Evolutionary conservation across 352 stramenopile genomes (phyloP), one percentile per base, ranked within the genome.

Genomic region (Phytopythium montanum): DNA sequence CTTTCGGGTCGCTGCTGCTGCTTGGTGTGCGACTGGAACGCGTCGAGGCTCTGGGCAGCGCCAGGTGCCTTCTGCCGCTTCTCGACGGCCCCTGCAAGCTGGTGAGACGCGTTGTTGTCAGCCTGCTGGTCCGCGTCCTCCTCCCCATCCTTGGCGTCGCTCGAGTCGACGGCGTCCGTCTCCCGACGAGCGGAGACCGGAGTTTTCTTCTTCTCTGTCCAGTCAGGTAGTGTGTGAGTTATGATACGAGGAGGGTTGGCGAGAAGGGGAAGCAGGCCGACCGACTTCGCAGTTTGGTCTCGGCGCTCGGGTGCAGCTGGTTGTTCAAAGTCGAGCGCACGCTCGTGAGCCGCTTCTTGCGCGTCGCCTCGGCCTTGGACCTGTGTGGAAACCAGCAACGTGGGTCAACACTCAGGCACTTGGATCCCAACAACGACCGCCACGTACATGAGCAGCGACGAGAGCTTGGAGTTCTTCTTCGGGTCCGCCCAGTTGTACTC

Each of bases 401-500:
- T 34, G 33, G 33, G 34, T 52, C 23, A 19, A 19, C 10, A 19
- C 25, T 6, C 9, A 18, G 25, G 46, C 31, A 50, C 9, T n/a
- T n/a, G n/a, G n/a, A 5, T 34, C 6, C 33, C 33, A 38, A 7
- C 33, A 38, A 7, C 25, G 23, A 51, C 10, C 12, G 42, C 5
- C 23, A 76, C 76, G 33, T 36, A 94, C 85, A 94, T 92, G 73
- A 94, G 88, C 44, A 85, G 76, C 1, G 73, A 75, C 36, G 73
- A 76, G 5, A 92, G 60, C 50, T 76, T 68, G 53, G 79, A 88
- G 69, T 92, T 94, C 62, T 92, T 90, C 69, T 81, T 85, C 31
- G 82, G 85, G 44, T 92, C 82, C 21, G 73, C 73, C 85, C 85
- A 94, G 73, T 94, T 94, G 73, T 84, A 94, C 29, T 89, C 73